Percentiles rank a stretch among this genome's conserved stretches.
Conservation (phyloP, 179 eudicot genomes). For the Drosera spatulata region DNA sequence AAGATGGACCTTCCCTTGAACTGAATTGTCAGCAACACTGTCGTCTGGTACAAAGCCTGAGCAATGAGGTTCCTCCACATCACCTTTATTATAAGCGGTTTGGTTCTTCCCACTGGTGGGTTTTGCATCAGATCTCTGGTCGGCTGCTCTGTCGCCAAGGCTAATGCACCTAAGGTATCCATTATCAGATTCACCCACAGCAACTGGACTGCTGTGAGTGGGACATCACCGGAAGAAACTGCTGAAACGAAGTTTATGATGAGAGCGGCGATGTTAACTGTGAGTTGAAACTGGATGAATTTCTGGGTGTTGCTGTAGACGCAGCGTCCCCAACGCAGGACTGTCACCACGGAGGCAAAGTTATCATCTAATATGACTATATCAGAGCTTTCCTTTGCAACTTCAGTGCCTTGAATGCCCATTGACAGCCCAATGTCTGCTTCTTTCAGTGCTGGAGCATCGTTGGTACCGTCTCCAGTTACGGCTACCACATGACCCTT, state of each 20-base stretch:
- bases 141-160: constrained; percentile 20
- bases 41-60: constrained; percentile 10
- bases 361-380: constrained; percentile 22
- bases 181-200: constrained; percentile 24
- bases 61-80: constrained; percentile 23
- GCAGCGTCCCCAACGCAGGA: constrained; percentile 18
- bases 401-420: constrained; percentile 26
- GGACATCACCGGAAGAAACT: constrained; percentile 17
- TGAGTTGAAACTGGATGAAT: constrained; percentile 17
- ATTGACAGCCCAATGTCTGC: constrained; percentile 21
- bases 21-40: constrained; percentile 10
- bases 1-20: constrained; percentile 15
- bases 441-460: constrained; percentile 19
- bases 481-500: constrained; percentile 23
- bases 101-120: constrained; percentile 11
- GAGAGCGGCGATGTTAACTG: constrained; percentile 13
- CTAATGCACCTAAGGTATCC: constrained; percentile 21
- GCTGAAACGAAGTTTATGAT: too few species aligned
- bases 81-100: constrained; percentile 18
- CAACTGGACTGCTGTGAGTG: too few species aligned
- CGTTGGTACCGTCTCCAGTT: constrained; percentile 22
- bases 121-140: constrained; percentile 14
- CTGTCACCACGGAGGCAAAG: constrained; percentile 13
- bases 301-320: constrained; percentile 21
- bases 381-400: constrained; percentile 24